Percentiles rank a stretch among this genome's conserved stretches.
These are phyloP conservation scores for Russula sp. DNA, from an alignment of 768 basidiomycete genomes.

Conservation along the genomic window DNA sequence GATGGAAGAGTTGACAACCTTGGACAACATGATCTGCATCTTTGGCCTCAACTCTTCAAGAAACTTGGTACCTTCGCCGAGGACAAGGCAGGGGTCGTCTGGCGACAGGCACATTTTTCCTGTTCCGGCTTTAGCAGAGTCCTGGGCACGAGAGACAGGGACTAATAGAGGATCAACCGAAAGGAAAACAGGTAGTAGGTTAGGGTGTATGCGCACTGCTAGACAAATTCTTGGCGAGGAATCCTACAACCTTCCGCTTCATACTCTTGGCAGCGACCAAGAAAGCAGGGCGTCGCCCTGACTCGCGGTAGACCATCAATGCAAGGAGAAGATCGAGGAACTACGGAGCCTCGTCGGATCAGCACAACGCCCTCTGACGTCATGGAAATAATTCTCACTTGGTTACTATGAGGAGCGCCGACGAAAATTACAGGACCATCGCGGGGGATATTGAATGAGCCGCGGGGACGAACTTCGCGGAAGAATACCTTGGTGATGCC, in stretches of 20 bases:
- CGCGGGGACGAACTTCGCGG: constrained; percentile 87
- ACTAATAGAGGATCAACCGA: constrained; percentile 46
- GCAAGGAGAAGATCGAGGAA: constrained; percentile 89
- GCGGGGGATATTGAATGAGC: constrained; percentile 88
- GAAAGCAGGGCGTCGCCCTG: constrained; percentile 75
- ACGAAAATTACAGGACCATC: constrained; percentile 93
- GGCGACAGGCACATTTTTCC: constrained; percentile 71
- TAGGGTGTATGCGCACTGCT: constrained; percentile 59
- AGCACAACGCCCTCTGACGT: constrained; percentile 1
- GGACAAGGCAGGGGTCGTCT: constrained; percentile 72
- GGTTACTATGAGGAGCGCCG: constrained; percentile 89
- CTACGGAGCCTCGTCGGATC: constrained; percentile 41
- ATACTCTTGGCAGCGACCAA: constrained; percentile 87
- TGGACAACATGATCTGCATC: constrained; percentile 87
- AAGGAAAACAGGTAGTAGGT: neutral
- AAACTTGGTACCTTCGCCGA: constrained; percentile 83
- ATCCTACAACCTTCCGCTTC: constrained; percentile 69
- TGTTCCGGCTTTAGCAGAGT: constrained; percentile 71
- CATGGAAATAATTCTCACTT: constrained; percentile 45
- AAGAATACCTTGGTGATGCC: constrained; percentile 90
- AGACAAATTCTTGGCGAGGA: constrained; percentile 77
- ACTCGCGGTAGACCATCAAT: constrained; percentile 79
- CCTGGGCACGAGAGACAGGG: constrained; percentile 89
- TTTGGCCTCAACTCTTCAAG: constrained; percentile 64
- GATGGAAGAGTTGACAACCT: constrained; percentile 65